Conservation (phyloP, 257 asterid species). For the Scutellaria baicalensis region DNA sequence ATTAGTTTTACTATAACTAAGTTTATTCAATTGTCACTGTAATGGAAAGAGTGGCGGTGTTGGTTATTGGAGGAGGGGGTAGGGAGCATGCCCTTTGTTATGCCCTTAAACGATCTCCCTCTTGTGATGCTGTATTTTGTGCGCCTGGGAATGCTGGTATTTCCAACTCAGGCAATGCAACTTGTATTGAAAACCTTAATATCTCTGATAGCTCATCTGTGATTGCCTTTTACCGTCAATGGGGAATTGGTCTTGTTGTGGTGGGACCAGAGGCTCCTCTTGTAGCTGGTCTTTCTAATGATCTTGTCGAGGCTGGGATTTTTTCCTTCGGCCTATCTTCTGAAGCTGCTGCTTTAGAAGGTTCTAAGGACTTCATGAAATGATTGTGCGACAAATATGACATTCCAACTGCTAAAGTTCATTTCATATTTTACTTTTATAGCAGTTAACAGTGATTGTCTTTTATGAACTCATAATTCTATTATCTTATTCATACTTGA, state of each 20-base stretch:
- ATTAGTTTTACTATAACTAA: background rate
- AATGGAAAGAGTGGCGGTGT: constrained; percentile 65
- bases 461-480: background rate
- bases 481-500: background rate
- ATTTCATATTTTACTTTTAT: background rate
- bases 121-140: constrained; percentile 79
- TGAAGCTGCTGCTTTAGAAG: constrained; percentile 94
- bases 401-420: constrained; percentile 94
- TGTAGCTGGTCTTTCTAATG: constrained; percentile 86
- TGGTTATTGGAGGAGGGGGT: constrained; percentile 97
- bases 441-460: background rate
- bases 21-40: constrained; percentile 9
- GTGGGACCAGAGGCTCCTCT: constrained; percentile 96
- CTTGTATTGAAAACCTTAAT: constrained; percentile 66
- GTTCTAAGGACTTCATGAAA: constrained; percentile 90
- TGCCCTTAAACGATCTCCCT: constrained; percentile 68
- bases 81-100: constrained; percentile 90
- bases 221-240: constrained; percentile 63
- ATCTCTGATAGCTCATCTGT: constrained; percentile 62
- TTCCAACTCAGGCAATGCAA: constrained; percentile 72
- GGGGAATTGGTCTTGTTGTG: constrained; percentile 81
- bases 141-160: constrained; percentile 97
- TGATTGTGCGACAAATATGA: constrained; percentile 75
- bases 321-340: constrained; percentile 90
- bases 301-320: constrained; percentile 76